Percentiles rank a stretch among this genome's conserved stretches.
phyloP scores from a whole-genome alignment of 2,329 filamentous ascomycete genomes.

The Juglanconis juglandina region DNA sequence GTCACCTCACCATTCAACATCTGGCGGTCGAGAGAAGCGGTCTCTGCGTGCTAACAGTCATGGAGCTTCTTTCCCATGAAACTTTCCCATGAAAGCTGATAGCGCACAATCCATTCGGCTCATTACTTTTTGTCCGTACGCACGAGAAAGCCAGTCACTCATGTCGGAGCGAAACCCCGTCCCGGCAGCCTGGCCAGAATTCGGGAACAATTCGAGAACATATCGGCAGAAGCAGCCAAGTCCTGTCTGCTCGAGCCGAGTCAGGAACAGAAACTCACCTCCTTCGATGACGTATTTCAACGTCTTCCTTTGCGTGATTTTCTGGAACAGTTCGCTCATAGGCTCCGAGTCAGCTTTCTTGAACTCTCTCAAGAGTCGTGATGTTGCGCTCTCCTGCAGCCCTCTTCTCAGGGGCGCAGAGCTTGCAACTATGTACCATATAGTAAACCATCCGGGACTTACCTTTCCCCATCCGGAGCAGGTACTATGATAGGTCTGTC shows the following conservation, averaged over 20 bases:
- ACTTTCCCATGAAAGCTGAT: too few relatives aligned
- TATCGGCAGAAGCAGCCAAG: neutral
- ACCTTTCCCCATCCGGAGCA: neutral
- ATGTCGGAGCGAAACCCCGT: too few relatives aligned
- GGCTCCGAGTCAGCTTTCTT: conserved; percentile 2
- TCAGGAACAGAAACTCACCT: neutral
- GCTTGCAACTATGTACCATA: neutral
- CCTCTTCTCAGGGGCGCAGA: neutral
- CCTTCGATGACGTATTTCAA: neutral
- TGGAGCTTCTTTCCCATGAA: too few relatives aligned
- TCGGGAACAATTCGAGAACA: conserved; percentile 6
- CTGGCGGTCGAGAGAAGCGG: too few relatives aligned
- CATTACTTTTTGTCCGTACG: too few relatives aligned
- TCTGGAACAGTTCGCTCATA: neutral
- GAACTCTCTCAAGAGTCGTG: neutral
- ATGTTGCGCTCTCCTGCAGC: conserved; percentile 3
- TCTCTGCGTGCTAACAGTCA: too few relatives aligned
- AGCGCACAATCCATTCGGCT: too few relatives aligned
- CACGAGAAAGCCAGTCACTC: too few relatives aligned
- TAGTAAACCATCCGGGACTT: neutral
- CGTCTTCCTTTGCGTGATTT: neutral
- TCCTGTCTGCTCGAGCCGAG: neutral
- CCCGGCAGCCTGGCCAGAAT: neutral
- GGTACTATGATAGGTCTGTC: neutral
- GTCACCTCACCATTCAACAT: too few relatives aligned